Conservation (phyloP, 305 asterid species). For the Plantago coronopus region DNA sequence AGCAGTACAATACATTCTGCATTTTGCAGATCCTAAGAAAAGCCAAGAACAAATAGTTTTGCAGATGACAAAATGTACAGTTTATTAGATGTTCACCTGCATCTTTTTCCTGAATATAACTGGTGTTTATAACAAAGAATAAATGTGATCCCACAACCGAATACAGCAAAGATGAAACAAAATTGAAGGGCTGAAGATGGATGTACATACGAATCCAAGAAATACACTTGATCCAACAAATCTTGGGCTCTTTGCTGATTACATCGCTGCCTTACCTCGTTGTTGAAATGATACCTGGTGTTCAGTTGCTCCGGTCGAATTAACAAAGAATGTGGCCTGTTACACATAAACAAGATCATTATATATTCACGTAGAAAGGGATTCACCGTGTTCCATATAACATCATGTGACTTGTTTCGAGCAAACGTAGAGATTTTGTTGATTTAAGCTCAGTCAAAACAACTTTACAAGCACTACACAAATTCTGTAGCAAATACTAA, state of each 20-base stretch:
- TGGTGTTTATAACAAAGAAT: neutral
- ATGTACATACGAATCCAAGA: neutral
- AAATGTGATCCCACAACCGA: neutral
- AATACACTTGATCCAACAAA: neutral
- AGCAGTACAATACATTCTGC: too few relatives aligned
- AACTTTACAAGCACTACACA: too few relatives aligned
- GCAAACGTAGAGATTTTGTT: too few relatives aligned
- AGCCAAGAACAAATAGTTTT: too few relatives aligned
- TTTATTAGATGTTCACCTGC: too few relatives aligned
- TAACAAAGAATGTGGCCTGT: conserved; percentile 47
- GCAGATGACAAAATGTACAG: too few relatives aligned
- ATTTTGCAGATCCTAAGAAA: too few relatives aligned
- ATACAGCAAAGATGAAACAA: neutral
- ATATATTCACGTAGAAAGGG: neutral
- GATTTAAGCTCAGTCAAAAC: too few relatives aligned
- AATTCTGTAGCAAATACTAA: too few relatives aligned
- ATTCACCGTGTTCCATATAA: too few relatives aligned
- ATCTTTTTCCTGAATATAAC: neutral
- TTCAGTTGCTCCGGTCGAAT: conserved; percentile 44
- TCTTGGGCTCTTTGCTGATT: conserved; percentile 10
- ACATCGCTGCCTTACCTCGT: conserved; percentile 50
- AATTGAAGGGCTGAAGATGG: neutral
- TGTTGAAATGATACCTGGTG: conserved; percentile 35
- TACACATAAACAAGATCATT: neutral
- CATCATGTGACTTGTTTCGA: too few relatives aligned